A percentile compares a stretch with the other conserved stretches of the same genome.
Conservation (phyloP, 352 stramenopile species). For the Phytophthora pini region DNA sequence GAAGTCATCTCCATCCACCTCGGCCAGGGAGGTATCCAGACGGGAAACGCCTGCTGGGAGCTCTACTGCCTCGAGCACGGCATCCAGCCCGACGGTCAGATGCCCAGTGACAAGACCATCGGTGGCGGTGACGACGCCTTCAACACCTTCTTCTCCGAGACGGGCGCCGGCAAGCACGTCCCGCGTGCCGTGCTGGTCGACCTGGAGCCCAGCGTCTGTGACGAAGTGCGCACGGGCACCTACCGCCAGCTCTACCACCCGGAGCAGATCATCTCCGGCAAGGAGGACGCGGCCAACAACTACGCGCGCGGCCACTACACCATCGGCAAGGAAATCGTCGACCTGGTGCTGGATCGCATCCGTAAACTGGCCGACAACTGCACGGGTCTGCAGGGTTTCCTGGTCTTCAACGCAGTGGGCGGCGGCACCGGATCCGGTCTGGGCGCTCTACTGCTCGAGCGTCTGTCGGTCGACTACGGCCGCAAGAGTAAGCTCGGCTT, state of each 20-base stretch:
- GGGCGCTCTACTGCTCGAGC: slow-evolving; percentile 96
- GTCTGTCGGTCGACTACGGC: slow-evolving; percentile 97
- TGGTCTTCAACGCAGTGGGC: slow-evolving; percentile 98
- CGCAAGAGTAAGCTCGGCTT: slow-evolving; percentile 99
- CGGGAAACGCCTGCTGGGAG: slow-evolving; percentile 93
- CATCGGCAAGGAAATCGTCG: slow-evolving; percentile 97
- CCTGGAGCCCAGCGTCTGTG: slow-evolving; percentile 97
- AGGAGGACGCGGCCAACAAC: slow-evolving; percentile 96
- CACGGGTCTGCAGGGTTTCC: slow-evolving; percentile 98
- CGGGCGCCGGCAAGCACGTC: slow-evolving; percentile 96
- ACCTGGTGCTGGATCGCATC: slow-evolving; percentile 97
- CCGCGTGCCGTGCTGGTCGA: slow-evolving; percentile 98
- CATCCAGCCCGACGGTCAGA: slow-evolving; percentile 91
- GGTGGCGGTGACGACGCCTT: slow-evolving; percentile 93
- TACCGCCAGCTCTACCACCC: slow-evolving; percentile 98
- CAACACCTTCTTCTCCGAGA: slow-evolving; percentile 97
- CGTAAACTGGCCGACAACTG: slow-evolving; percentile 98
- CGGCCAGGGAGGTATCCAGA: slow-evolving; percentile 92
- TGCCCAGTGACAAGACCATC: slow-evolving; percentile 26
- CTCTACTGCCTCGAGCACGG: slow-evolving; percentile 94
- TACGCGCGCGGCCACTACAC: slow-evolving; percentile 95
- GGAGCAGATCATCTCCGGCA: slow-evolving; percentile 99
- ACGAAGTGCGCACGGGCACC: slow-evolving; percentile 96
- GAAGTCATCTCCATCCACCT: slow-evolving; percentile 92
- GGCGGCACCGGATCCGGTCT: slow-evolving; percentile 98